Percentiles rank a stretch among this genome's conserved stretches.
Evolutionary conservation across 305 asterid genomes (phyloP).

Genomic region (Rubia balearica): DNA sequence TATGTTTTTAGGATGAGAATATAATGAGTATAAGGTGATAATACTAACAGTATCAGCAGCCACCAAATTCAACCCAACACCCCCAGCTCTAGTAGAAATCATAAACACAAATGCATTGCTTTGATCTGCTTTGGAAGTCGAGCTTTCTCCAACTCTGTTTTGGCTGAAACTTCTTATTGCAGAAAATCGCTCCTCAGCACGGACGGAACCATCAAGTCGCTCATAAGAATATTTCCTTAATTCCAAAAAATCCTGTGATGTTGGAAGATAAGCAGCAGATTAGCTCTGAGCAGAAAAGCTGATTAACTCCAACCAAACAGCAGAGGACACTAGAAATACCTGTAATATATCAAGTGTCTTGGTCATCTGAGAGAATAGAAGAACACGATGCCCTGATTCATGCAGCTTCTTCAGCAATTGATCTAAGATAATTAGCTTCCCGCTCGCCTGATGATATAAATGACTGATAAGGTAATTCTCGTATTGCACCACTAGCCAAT

Average conservation of each 20-base stretch:
- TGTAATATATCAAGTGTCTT: constrained; percentile 88
- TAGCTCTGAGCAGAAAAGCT: constrained; percentile 4
- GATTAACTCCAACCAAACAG: neutral
- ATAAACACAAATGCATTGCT: constrained; percentile 64
- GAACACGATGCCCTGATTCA: constrained; percentile 65
- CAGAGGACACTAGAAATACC: constrained; percentile 28
- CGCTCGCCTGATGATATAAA: constrained; percentile 57
- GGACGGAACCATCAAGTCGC: constrained; percentile 94
- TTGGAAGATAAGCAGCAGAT: constrained; percentile 7
- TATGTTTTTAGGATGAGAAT: neutral
- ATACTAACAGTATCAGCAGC: constrained; percentile 92
- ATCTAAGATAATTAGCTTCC: constrained; percentile 77
- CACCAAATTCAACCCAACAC: constrained; percentile 93
- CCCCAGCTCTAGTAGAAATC: constrained; percentile 98
- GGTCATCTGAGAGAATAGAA: constrained; percentile 93
- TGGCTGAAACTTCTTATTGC: constrained; percentile 88
- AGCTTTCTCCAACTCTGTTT: constrained; percentile 29
- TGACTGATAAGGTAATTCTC: neutral
- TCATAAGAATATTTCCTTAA: constrained; percentile 76
- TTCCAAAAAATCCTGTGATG: constrained; percentile 75
- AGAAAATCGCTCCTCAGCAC: constrained; percentile 96
- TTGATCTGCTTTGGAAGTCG: constrained; percentile 27
- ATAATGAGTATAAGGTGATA: neutral
- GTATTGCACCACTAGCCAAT: neutral
- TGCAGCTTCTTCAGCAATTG: constrained; percentile 72